These are phyloP conservation scores for Asclepias syriaca DNA, from an alignment of 257 asterid species.

Conservation along the genomic window DNA sequence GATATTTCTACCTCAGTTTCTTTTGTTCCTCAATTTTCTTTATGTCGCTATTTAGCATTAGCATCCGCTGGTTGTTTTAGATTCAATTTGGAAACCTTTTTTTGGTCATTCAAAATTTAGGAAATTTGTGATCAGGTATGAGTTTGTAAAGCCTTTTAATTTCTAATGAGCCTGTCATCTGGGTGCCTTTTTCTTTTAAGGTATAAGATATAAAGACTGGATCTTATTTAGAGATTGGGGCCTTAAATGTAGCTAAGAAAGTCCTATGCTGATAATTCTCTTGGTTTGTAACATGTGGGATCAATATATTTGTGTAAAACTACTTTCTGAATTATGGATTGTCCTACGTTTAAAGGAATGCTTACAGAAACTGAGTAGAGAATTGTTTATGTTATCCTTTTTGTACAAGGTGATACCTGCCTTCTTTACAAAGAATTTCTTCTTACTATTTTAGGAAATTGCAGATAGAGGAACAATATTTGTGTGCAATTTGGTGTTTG, in stretches of 20 bases:
- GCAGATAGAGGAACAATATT: background rate
- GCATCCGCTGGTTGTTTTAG: background rate
- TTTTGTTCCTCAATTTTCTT: background rate
- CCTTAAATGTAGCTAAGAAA: background rate
- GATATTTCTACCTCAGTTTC: background rate
- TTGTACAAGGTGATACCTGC: background rate
- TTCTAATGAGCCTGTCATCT: background rate
- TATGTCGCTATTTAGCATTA: background rate
- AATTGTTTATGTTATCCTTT: background rate
- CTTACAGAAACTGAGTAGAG: background rate
- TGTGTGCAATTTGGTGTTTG: constrained; percentile 1
- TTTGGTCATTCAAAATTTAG: background rate
- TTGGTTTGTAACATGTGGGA: background rate
- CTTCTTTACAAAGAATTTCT: background rate
- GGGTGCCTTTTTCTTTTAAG: background rate
- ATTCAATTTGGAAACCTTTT: background rate
- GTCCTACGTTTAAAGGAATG: background rate
- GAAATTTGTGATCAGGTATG: background rate
- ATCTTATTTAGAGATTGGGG: background rate
- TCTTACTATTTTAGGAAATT: background rate
- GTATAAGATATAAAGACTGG: background rate
- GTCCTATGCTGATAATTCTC: background rate
- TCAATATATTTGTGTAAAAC: background rate
- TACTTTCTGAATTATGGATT: background rate
- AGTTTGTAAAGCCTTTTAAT: background rate